Percentiles rank a stretch among this genome's conserved stretches.
These are phyloP conservation scores for Paecilomyces sp. DNA, from an alignment of 2,329 filamentous ascomycete genomes.

Conservation along the genomic window DNA sequence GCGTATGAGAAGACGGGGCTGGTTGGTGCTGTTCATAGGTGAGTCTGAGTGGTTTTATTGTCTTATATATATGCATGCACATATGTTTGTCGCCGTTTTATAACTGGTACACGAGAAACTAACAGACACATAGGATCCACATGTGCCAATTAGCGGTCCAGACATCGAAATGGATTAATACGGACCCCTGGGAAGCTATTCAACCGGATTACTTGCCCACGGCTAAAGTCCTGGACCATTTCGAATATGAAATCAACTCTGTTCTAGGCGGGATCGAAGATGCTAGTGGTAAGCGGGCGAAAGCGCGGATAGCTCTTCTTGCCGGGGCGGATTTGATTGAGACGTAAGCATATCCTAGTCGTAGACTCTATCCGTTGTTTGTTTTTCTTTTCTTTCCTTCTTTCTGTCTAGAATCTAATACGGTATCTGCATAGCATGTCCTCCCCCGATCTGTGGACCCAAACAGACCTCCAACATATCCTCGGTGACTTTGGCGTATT, in stretches of 20 bases:
- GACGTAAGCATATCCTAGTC: slow-evolving; percentile 29
- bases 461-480: slow-evolving; percentile 71
- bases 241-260: slow-evolving; percentile 73
- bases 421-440: slow-evolving; percentile 39
- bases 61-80: too few species aligned
- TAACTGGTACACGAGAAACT: background rate
- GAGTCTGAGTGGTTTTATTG: slow-evolving; percentile 6
- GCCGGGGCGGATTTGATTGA: slow-evolving; percentile 63
- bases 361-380: background rate
- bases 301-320: slow-evolving; percentile 64
- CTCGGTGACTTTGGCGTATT: slow-evolving; percentile 67
- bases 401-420: background rate
- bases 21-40: slow-evolving; percentile 57
- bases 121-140: slow-evolving; percentile 43
- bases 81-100: too few species aligned
- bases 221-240: slow-evolving; percentile 74
- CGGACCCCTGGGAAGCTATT: slow-evolving; percentile 71
- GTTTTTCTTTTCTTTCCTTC: background rate
- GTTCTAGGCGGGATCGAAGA: slow-evolving; percentile 62
- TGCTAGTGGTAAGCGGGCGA: slow-evolving; percentile 54
- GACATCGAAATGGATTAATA: slow-evolving; percentile 65
- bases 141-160: slow-evolving; percentile 76
- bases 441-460: slow-evolving; percentile 61
- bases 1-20: slow-evolving; percentile 69
- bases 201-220: slow-evolving; percentile 72